A percentile compares a stretch with the other conserved stretches of the same genome.
Evolutionary conservation across 2,329 filamentous ascomycete species (phyloP).

Genomic region (Aspergillus sp.): DNA sequence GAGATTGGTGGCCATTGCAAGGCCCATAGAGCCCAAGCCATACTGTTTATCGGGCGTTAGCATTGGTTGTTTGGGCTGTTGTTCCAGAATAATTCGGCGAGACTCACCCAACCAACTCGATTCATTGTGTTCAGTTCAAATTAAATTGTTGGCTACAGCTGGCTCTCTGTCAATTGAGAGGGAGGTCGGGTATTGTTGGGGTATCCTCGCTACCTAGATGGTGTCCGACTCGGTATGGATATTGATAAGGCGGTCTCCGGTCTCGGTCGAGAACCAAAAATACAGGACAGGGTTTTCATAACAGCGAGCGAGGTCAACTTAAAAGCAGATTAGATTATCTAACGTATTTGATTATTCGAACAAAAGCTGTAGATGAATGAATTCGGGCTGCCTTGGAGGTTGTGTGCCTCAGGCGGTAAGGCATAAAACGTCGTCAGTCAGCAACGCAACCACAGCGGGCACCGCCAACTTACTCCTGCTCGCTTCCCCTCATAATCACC

Average conservation of each 20-base stretch:
- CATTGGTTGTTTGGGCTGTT: neutral
- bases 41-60: conserved; percentile 24
- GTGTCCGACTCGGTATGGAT: neutral
- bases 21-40: conserved; percentile 48
- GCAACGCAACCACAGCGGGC: conserved; percentile 7
- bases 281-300: neutral
- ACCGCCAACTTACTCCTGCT: conserved; percentile 10
- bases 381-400: neutral
- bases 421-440: conserved; percentile 10
- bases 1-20: conserved; percentile 46
- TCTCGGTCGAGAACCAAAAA: conserved; percentile 15
- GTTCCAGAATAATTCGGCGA: neutral
- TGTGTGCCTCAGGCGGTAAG: conserved; percentile 8
- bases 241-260: conserved; percentile 17
- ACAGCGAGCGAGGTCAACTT: neutral
- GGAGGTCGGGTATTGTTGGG: neutral
- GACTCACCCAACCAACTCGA: conserved; percentile 38
- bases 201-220: neutral
- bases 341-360: neutral
- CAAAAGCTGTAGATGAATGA: neutral
- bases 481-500: conserved; percentile 9
- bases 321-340: neutral
- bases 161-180: neutral
- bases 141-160: neutral
- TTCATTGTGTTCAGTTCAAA: conserved; percentile 22